Evolutionary conservation across 2,329 filamentous ascomycete genomes (phyloP), one percentile per base, ranked within the genome.

Genomic region (Westerdykella aurantiaca): DNA sequence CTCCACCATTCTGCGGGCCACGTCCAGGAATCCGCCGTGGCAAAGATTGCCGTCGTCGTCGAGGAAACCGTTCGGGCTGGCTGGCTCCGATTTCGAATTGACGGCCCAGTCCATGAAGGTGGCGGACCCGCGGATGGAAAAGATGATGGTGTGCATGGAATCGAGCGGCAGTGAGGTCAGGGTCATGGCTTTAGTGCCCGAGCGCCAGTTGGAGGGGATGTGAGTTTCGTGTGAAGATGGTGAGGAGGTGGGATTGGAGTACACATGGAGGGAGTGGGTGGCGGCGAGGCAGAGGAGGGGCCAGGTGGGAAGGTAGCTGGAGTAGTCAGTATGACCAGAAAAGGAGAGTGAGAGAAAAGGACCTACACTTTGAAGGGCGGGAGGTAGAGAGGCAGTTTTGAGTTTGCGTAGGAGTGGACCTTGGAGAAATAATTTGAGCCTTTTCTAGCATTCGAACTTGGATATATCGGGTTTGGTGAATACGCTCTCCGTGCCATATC

Each of bases 101-200:
- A 93, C 85, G 1, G 85, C 79, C 88, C 88, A 95, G 68, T 95
- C 88, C 71, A 86, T 81, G 54, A 93, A 86, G 6, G 80, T 85
- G 18, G 87, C 81, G 0, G 83, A 88, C 16, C 88, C 88, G 16
- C 88, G 80, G 49, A 95, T 86, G 12, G 88, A 87, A 57, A 95
- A 86, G 10, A 94, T 84, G 43, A 95, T 83, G 14, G 83, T 83
- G 60, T 86, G 81, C 70, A 83, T 81, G 56, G 87, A 76, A 57
- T 93, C 87, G 61, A 89, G 80, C 1, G 86, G 81, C 0, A 90
- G 76, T 0, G 84, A 88, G 60, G 90, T 91, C 60, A 94, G 82
- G 13, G 86, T 81, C 83, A 91, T 91, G 18, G 88, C 85, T 62
- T 90, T 91, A 1, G 86, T 85, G n/a, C 86, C 86, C 3, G 78